A percentile compares a stretch with the other conserved stretches of the same genome.
Conservation (phyloP, 345 rosid species). For the Camelina hispida region DNA sequence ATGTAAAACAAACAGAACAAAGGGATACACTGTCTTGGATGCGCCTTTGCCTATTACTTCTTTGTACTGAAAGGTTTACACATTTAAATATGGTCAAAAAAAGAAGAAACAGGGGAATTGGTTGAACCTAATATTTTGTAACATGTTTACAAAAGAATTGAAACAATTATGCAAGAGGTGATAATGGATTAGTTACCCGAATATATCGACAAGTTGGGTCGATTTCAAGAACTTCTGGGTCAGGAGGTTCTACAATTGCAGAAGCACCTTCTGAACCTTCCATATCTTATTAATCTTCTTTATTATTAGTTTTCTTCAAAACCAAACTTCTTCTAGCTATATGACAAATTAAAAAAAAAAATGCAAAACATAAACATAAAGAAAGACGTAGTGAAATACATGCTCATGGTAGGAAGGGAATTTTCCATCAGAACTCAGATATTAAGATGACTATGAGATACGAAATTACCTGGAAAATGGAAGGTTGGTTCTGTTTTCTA, state of each 20-base stretch:
- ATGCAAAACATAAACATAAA: background rate
- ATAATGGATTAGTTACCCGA: background rate
- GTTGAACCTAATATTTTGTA: background rate
- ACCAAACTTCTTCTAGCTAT: background rate
- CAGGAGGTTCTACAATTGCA: slow-evolving; percentile 18
- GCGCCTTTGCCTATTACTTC: slow-evolving; percentile 17
- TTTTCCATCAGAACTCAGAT: background rate
- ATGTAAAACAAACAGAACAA: background rate
- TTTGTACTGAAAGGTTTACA: slow-evolving; percentile 6
- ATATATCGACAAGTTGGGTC: slow-evolving; percentile 16
- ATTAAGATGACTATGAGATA: background rate
- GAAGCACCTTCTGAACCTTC: slow-evolving; percentile 12
- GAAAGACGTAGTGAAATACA: background rate
- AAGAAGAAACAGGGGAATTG: background rate
- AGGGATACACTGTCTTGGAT: slow-evolving; percentile 17
- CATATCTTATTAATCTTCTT: slow-evolving; percentile 6
- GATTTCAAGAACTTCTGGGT: slow-evolving; percentile 11
- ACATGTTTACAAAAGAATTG: background rate
- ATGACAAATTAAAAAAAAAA: background rate
- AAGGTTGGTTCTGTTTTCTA: background rate
- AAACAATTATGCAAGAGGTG: background rate
- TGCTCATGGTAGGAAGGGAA: background rate
- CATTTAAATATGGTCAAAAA: background rate
- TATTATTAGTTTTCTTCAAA: background rate
- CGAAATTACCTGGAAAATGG: slow-evolving; percentile 2